Percentiles rank a stretch among this genome's conserved stretches.
Evolutionary conservation across 441 rosid genomes (phyloP).

Genomic region (Euphorbia celastroides): DNA sequence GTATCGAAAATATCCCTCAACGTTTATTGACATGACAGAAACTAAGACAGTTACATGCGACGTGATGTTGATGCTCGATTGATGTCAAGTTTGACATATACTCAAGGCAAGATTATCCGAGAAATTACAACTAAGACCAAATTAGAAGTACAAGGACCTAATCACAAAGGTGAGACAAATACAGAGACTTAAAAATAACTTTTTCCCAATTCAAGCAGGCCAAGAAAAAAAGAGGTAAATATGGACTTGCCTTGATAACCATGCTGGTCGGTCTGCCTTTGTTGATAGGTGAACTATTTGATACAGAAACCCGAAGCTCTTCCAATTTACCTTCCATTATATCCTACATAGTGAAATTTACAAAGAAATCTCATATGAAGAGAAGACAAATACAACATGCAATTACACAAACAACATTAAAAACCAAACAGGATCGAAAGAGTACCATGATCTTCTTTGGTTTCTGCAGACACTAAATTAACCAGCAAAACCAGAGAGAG

Average conservation of each 20-base stretch:
- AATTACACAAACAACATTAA: neutral
- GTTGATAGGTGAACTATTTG: conserved; percentile 9
- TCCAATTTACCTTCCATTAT: conserved; percentile 23
- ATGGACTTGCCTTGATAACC: conserved; percentile 46
- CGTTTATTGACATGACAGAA: neutral
- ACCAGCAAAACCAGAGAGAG: neutral
- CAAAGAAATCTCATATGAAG: neutral
- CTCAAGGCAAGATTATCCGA: neutral
- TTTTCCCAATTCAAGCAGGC: neutral
- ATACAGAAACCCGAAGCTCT: conserved; percentile 26
- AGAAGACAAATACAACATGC: neutral
- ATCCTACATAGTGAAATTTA: conserved; percentile 18
- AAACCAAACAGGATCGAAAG: neutral
- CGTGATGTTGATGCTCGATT: neutral
- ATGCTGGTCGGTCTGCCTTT: conserved; percentile 52
- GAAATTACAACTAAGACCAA: neutral
- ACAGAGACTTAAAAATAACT: neutral
- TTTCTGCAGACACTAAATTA: neutral
- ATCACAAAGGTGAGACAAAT: no score
- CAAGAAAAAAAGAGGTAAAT: neutral
- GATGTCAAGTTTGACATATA: no score
- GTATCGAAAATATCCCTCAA: neutral
- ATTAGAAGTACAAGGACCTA: no score
- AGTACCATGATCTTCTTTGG: conserved; percentile 30
- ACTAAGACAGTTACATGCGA: neutral